Evolutionary conservation across 148 eudicot genomes (phyloP), one percentile per base, ranked within the genome.

Genomic region (Polygonum aviculare): DNA sequence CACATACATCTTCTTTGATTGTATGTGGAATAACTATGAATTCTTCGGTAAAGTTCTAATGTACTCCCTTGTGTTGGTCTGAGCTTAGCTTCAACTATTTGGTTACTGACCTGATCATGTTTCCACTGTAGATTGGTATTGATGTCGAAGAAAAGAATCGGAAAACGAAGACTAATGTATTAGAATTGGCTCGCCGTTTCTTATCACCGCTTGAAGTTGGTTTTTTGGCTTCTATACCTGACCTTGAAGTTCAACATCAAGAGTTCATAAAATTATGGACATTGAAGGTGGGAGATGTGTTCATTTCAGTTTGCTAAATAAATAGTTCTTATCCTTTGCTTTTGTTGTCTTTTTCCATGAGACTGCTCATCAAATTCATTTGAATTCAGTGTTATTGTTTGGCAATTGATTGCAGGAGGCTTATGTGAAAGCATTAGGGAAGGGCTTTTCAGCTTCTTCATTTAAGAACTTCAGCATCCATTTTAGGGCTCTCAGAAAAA

Each of bases 341-440:
- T 22, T 48, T 15, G 2, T 12, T 49, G 44, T n/a, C 8, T 39
- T 39, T 2, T 10, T n/a, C 7, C 31, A 5, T 2, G 2, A 19
- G 62, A 55, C 3, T 50, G 22, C 5, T 55, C 3, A 19, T 26
- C 4, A 12, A 63, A 31, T 3, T 63, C 16, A n/a, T 35, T 65
- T 33, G 33, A 7, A 31, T 63, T 63, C 38, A 63, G 70, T 63
- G 16, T 33, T 63, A 11, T 12, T 63, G 40, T 63, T 63, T 33
- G 11, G 6, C 41, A 40, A 40, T 40, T 40, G 41, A 59, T 79
- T 80, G 35, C 85, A 94, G 97, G 98, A 94, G 82, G 93, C 98
- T 2, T 94, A 92, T 81, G 98, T 94, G 59, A 94, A 94, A 87
- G 98, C 98, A 54, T 75, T 92, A 51, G 98, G 98, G 54, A 88